Conservation (phyloP, 2,329 filamentous ascomycete species). For the Cercospora sp. region DNA sequence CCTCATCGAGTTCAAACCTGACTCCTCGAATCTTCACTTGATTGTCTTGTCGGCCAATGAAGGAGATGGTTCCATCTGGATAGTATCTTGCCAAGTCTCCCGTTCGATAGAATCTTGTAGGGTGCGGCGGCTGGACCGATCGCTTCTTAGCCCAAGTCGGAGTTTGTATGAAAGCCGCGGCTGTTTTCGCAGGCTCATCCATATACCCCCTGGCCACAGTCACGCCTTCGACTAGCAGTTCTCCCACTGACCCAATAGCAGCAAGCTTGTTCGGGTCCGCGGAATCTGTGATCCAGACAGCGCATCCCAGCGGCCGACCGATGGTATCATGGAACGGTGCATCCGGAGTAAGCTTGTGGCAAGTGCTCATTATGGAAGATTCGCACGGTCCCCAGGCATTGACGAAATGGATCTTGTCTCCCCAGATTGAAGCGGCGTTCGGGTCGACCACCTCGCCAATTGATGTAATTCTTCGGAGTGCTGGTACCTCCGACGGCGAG, state of each 20-base stretch:
- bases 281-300: background rate
- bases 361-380: slow-evolving; percentile 1
- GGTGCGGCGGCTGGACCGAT: background rate
- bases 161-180: slow-evolving; percentile 34
- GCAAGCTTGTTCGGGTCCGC: background rate
- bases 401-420: background rate
- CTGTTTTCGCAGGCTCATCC: slow-evolving; percentile 26
- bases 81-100: slow-evolving; percentile 13
- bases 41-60: slow-evolving; percentile 1
- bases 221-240: slow-evolving; percentile 13
- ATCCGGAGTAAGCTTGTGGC: background rate
- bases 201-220: slow-evolving; percentile 14
- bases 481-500: background rate
- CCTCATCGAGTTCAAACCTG: slow-evolving; percentile 3
- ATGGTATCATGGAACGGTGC: slow-evolving; percentile 32
- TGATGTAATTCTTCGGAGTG: background rate
- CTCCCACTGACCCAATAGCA: slow-evolving; percentile 3
- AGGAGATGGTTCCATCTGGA: slow-evolving; percentile 3
- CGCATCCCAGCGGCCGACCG: slow-evolving; percentile 33
- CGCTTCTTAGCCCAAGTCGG: background rate
- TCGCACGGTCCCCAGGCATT: slow-evolving; percentile 7
- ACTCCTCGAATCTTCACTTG: slow-evolving; percentile 9
- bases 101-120: slow-evolving; percentile 2
- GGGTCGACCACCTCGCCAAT: background rate
- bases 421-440: background rate